Percentiles rank a stretch among this genome's conserved stretches.
Evolutionary conservation across 148 eudicot genomes (phyloP).

Genomic region (Arbutus unedo): DNA sequence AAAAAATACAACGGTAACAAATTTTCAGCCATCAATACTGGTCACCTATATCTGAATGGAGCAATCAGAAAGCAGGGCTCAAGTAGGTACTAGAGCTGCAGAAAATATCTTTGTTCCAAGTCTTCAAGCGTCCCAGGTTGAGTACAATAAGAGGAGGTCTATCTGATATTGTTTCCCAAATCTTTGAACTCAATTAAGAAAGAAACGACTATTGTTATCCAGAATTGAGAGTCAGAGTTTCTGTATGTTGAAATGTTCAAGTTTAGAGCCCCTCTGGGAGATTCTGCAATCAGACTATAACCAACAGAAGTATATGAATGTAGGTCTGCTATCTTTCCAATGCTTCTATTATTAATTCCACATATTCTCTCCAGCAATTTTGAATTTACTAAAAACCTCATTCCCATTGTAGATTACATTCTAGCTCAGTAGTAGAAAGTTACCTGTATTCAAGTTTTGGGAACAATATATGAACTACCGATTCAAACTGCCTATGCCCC

Average conservation of each 20-base stretch:
- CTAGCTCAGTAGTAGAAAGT: neutral
- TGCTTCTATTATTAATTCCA: neutral
- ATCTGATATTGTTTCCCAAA: constrained; percentile 7
- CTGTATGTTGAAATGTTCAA: neutral
- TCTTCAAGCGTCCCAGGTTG: neutral
- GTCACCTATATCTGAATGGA: neutral
- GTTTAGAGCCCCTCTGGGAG: constrained; percentile 4
- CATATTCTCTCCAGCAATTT: neutral
- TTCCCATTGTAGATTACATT: neutral
- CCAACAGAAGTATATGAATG: neutral
- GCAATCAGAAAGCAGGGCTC: neutral
- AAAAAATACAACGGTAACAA: neutral
- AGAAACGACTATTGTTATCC: neutral
- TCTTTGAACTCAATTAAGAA: neutral
- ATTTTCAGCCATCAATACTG: neutral
- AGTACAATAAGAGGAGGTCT: neutral
- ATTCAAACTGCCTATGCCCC: neutral
- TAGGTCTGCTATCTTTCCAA: neutral
- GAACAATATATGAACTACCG: neutral
- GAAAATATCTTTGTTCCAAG: neutral
- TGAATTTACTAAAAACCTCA: neutral
- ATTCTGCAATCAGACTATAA: constrained; percentile 1
- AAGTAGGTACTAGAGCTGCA: neutral
- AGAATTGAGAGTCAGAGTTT: neutral
- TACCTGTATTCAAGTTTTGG: neutral